These are phyloP conservation scores for Selaginella moellendorffii DNA, from an alignment of 75 land plant species.

Conservation along the genomic window DNA sequence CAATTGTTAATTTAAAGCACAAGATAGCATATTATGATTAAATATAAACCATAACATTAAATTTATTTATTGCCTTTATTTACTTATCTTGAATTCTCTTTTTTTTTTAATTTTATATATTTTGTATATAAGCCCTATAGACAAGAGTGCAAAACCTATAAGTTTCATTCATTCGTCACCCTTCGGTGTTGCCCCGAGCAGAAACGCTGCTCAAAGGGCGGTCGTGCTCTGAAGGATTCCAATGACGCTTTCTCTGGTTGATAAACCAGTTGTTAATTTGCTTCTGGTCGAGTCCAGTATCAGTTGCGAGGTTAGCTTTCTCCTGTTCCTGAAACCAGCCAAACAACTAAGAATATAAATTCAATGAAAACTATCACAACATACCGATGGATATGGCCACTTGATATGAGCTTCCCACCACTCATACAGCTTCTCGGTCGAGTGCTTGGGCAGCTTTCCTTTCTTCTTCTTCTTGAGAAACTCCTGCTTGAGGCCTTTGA, in stretches of 20 bases:
- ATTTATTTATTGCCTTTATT: not conserved
- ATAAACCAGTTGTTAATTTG: conserved; percentile 11
- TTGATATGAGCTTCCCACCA: not conserved
- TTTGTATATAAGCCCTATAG: not conserved
- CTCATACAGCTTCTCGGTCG: not conserved
- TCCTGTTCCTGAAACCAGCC: not conserved
- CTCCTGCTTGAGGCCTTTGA: not conserved
- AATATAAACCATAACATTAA: no score
- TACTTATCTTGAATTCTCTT: not conserved
- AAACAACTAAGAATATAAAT: not conserved
- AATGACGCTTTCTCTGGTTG: conserved; percentile 3
- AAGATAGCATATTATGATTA: no score
- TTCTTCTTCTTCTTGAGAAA: not conserved
- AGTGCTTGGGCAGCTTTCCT: conserved; percentile 4
- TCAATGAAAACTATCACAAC: not conserved
- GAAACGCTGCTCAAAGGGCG: not conserved
- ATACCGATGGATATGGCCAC: not conserved
- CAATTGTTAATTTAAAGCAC: no score
- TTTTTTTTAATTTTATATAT: not conserved
- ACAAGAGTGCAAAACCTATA: no score
- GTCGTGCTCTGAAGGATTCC: not conserved
- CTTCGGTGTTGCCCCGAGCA: not conserved
- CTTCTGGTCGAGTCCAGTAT: not conserved
- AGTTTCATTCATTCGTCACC: not conserved
- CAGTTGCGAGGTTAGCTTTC: not conserved